Evolutionary conservation across 352 stramenopile genomes (phyloP).

Genomic region (Peronosclerospora sorghi): DNA sequence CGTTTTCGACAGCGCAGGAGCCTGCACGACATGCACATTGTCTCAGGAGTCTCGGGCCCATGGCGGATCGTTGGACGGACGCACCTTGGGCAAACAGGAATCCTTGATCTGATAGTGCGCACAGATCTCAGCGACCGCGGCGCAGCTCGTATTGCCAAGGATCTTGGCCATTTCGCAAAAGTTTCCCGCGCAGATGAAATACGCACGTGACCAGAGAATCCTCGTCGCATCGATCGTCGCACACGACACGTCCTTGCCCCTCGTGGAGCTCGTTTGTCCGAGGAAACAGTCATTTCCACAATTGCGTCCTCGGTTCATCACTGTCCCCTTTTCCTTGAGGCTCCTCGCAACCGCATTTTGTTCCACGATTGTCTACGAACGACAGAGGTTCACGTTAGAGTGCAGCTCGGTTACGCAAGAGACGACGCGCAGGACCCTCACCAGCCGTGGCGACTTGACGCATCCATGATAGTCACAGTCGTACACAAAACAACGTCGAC

Average conservation of each 20-base stretch:
- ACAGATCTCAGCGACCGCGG: conserved; percentile 67
- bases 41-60: too few species aligned
- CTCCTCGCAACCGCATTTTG: conserved; percentile 49
- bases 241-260: conserved; percentile 26
- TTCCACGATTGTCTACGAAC: conserved; percentile 34
- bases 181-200: conserved; percentile 60
- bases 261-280: conserved; percentile 25
- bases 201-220: conserved; percentile 43
- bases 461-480: conserved; percentile 79
- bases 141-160: conserved; percentile 52
- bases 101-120: conserved; percentile 59
- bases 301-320: conserved; percentile 49
- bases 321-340: conserved; percentile 23
- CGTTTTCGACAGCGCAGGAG: conserved; percentile 18
- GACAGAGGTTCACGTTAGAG: conserved; percentile 3
- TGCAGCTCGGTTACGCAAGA: too few species aligned
- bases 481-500: conserved; percentile 71
- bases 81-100: conserved; percentile 25
- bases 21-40: conserved; percentile 5
- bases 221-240: conserved; percentile 37
- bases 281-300: conserved; percentile 73
- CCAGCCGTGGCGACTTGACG: conserved; percentile 41
- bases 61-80: too few species aligned
- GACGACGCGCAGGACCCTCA: too few species aligned
- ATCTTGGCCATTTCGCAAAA: conserved; percentile 70